Conservation (phyloP, 805 yeast genomes). For the Yarrowia bubula region DNA sequence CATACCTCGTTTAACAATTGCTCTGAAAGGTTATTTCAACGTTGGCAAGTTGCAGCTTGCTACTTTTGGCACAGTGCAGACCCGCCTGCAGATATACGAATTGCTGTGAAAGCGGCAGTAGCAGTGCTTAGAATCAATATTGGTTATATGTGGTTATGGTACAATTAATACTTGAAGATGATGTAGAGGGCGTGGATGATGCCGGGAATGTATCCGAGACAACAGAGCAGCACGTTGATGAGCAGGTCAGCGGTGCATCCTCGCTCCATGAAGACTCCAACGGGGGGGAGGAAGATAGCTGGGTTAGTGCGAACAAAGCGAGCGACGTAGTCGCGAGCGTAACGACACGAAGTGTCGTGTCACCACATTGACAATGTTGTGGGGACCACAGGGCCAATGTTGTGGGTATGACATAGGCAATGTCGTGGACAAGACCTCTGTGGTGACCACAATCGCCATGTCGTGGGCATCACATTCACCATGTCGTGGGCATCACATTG, state of each 20-base stretch:
- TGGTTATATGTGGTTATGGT: constrained; percentile 17
- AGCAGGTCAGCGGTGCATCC: constrained; percentile 52
- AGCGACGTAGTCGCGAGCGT: no score
- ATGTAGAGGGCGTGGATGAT: constrained; percentile 43
- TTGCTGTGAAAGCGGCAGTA: not conserved
- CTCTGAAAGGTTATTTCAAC: not conserved
- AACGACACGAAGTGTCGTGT: no score
- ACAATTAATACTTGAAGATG: constrained; percentile 30
- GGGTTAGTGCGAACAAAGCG: not conserved
- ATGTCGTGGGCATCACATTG: not conserved
- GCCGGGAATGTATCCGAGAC: constrained; percentile 74
- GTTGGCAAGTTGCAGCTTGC: not conserved
- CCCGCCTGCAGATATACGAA: constrained; percentile 10
- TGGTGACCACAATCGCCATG: no score
- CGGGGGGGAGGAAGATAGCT: constrained; percentile 58
- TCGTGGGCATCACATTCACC: no score
- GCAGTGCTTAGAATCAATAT: not conserved
- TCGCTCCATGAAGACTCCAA: constrained; percentile 60
- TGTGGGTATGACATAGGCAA: no score
- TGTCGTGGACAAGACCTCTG: no score
- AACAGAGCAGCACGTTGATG: constrained; percentile 62
- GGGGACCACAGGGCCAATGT: not conserved
- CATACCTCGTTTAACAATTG: not conserved
- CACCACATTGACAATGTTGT: no score
- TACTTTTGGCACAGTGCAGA: constrained; percentile 4